A percentile compares a stretch with the other conserved stretches of the same genome.
These are phyloP conservation scores for Astrocystis sublimbata DNA, from an alignment of 495 filamentous ascomycete species.

Conservation along the genomic window DNA sequence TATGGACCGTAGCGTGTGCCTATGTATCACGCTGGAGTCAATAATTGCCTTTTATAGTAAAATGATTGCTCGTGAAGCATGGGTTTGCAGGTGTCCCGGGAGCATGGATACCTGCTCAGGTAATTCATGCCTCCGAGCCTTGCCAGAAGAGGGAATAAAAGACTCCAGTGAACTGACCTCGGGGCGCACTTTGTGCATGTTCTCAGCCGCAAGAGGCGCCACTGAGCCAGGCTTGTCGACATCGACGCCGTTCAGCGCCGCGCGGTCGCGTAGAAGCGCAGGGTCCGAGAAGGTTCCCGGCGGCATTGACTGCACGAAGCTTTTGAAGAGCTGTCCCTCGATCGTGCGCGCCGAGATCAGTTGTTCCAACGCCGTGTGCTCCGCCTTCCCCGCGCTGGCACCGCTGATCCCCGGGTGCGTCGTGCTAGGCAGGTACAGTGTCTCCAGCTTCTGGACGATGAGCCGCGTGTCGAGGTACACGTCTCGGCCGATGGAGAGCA, in stretches of 20 bases:
- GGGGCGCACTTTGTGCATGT: slow-evolving; percentile 25
- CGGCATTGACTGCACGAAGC: slow-evolving; percentile 33
- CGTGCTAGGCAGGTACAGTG: slow-evolving; percentile 39
- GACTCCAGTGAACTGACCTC: too few species aligned
- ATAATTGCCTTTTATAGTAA: too few species aligned
- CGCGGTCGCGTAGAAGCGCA: slow-evolving; percentile 55
- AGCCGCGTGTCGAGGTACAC: slow-evolving; percentile 55
- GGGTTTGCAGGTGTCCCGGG: too few species aligned
- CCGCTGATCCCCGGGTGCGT: slow-evolving; percentile 15
- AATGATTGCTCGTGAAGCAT: too few species aligned
- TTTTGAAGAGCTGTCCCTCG: slow-evolving; percentile 51
- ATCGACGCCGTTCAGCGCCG: slow-evolving; percentile 35
- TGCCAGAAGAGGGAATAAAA: too few species aligned
- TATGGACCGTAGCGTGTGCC: slow-evolving; percentile 45
- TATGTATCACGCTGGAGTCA: too few species aligned
- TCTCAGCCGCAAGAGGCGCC: slow-evolving; percentile 34
- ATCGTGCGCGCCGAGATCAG: slow-evolving; percentile 31
- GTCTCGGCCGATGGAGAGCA: slow-evolving; percentile 56
- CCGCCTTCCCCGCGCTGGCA: neutral
- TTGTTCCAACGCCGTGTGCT: slow-evolving; percentile 20
- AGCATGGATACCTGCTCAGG: too few species aligned
- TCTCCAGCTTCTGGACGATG: slow-evolving; percentile 60
- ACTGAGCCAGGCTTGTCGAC: slow-evolving; percentile 21
- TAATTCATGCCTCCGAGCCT: too few species aligned
- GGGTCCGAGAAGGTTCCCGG: slow-evolving; percentile 20